Conservation (phyloP, 768 basidiomycete genomes). For the Lactarius hengduanensis region DNA sequence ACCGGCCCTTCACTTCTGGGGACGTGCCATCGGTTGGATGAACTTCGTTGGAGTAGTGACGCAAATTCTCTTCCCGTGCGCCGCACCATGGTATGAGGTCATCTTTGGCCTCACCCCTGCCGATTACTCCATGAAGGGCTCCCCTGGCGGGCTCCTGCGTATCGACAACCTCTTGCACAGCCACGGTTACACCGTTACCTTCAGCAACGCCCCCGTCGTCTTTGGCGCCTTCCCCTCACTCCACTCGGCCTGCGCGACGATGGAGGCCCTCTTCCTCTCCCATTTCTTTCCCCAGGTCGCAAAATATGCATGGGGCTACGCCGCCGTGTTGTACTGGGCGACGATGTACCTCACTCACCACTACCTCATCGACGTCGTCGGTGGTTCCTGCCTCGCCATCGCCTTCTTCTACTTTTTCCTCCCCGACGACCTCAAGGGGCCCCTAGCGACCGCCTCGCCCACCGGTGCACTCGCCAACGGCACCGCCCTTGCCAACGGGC, state of each 20-base stretch:
- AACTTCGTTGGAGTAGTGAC: slow-evolving; percentile 84
- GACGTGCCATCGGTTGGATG: slow-evolving; percentile 86
- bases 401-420: slow-evolving; percentile 86
- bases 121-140: slow-evolving; percentile 88
- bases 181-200: slow-evolving; percentile 72
- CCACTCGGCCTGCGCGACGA: slow-evolving; percentile 86
- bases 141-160: slow-evolving; percentile 87
- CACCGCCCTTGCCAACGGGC: slow-evolving; percentile 29
- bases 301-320: slow-evolving; percentile 77
- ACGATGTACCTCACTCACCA: slow-evolving; percentile 99
- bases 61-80: slow-evolving; percentile 88
- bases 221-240: slow-evolving; percentile 97
- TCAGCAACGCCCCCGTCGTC: slow-evolving; percentile 86
- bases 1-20: slow-evolving; percentile 81
- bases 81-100: slow-evolving; percentile 97
- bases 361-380: slow-evolving; percentile 97
- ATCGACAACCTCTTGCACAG: slow-evolving; percentile 86
- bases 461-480: slow-evolving; percentile 39
- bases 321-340: slow-evolving; percentile 88
- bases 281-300: slow-evolving; percentile 88
- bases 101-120: slow-evolving; percentile 96
- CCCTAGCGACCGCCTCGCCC: slow-evolving; percentile 53
- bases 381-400: slow-evolving; percentile 87
- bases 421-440: slow-evolving; percentile 71
- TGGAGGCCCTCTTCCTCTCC: slow-evolving; percentile 89